These are phyloP conservation scores for Fraxinus anomala DNA, from an alignment of 257 asterid genomes.

Conservation along the genomic window DNA sequence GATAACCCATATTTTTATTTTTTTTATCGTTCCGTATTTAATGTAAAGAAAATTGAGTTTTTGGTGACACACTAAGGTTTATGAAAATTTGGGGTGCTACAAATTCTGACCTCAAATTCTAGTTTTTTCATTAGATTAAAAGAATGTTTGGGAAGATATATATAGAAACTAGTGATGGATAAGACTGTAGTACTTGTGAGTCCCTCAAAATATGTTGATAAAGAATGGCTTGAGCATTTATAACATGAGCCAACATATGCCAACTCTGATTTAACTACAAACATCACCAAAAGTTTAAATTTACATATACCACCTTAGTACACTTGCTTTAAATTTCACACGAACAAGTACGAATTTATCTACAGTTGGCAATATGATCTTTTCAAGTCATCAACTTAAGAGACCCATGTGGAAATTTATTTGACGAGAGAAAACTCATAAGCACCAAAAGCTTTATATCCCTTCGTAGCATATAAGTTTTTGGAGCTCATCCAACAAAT, in stretches of 20 bases:
- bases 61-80: no score
- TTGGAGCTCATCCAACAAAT: neutral
- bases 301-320: neutral
- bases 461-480: neutral
- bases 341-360: neutral
- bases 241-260: no score
- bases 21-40: no score
- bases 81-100: no score
- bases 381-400: neutral
- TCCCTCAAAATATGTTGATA: no score
- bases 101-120: neutral
- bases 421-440: neutral
- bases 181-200: no score
- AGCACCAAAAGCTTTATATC: neutral
- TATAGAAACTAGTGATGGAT: no score
- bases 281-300: neutral
- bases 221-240: no score
- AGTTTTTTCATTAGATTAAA: neutral
- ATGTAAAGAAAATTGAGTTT: no score
- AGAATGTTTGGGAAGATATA: no score
- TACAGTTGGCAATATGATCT: neutral
- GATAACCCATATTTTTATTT: no score
- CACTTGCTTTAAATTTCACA: neutral
- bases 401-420: neutral
- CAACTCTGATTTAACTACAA: neutral